Evolutionary conservation across 129 eudicot genomes (phyloP), one percentile per base, ranked within the genome.

Genomic region (Logfia minima): DNA sequence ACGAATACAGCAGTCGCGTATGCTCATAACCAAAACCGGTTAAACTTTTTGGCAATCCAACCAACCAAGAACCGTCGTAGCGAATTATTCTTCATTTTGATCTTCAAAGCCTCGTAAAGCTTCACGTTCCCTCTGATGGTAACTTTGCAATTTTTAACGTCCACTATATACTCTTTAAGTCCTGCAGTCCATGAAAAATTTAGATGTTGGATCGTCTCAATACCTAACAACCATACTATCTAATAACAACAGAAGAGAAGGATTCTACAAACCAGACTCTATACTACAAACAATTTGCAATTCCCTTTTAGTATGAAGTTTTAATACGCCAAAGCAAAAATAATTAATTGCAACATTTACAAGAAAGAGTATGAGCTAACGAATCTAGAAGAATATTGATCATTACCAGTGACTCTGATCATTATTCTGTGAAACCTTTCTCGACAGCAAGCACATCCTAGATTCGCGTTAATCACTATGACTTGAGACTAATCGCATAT

Each of bases 381-480:
- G 53, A 11, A 2, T 45, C 4, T 11, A 10, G 0, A 13, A 11
- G 53, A 11, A 17, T 43, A 24, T 24, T 24, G 26, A 24, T 24
- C 26, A 24, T 48, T 48, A 80, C 92, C 83, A 3, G 68, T 77
- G 77, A 88, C 77, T 75, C 70, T 84, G 1, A 75, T 79, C 59
- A 84, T 48, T 37, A 84, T 69, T 55, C 74, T 66, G 31, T 66
- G 66, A 53, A 84, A 83, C 77, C 86, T 83, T 51, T 79, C 76
- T 59, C 85, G 74, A 73, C 88, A 88, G 56, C 82, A 72, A 72
- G 68, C 85, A 21, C 93, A 86, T 37, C 88, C 86, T 48, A 82
- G 51, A 71, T 84, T 82, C 3, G 82, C 83, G 31, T 24, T 80
- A 14, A 86, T 71, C 11, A 85, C 89, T 39, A 86, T 71, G 35